Percentiles rank a stretch among this genome's conserved stretches.
Evolutionary conservation across 2,329 filamentous ascomycete genomes (phyloP).

Genomic region (Macrophomina phaseolina): DNA sequence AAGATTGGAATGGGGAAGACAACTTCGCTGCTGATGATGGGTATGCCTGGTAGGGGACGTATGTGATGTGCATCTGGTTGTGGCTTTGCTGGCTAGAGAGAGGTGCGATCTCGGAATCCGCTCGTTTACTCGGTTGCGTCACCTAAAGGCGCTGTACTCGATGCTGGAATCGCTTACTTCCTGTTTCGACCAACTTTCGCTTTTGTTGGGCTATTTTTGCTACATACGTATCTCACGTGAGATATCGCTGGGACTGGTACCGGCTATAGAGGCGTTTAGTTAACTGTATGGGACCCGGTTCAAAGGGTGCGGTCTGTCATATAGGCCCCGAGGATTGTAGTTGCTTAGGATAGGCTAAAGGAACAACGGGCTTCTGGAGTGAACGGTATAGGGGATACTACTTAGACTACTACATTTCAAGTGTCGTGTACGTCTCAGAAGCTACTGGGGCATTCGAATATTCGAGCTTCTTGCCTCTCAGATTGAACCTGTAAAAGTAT

Average conservation of each 20-base stretch:
- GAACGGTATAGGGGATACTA: neutral
- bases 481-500: neutral
- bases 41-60: constrained; percentile 42
- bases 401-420: neutral
- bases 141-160: too few species aligned
- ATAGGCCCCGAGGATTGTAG: neutral
- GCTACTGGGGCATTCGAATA: too few species aligned
- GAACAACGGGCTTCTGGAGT: neutral
- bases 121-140: too few species aligned
- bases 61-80: neutral
- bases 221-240: neutral
- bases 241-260: neutral
- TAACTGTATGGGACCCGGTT: neutral
- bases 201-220: neutral
- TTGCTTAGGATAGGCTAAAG: too few species aligned
- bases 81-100: too few species aligned
- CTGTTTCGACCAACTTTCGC: neutral
- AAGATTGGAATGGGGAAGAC: constrained; percentile 64
- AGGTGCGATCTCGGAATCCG: too few species aligned
- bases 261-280: neutral
- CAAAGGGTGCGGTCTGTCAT: neutral
- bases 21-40: constrained; percentile 48
- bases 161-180: neutral
- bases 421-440: too few species aligned
- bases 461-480: neutral